Base-by-base conservation (phyloP, 2,329 filamentous ascomycete genomes). In the Diaporthe citrichinensis region DNA sequence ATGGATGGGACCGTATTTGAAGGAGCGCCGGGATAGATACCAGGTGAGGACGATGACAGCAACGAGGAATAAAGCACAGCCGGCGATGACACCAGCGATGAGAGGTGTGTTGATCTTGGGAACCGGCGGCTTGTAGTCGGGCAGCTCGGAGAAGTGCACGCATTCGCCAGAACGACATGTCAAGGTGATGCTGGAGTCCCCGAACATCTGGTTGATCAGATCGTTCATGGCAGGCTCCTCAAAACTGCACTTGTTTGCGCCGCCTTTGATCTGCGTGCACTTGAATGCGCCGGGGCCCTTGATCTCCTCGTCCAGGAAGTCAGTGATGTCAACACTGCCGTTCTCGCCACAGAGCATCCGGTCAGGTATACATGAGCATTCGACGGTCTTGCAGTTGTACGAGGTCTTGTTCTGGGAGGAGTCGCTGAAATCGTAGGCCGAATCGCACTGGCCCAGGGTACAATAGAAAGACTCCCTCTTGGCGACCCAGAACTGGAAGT, bases 401-500 rank as follows among this genome's bases (percentile, higher is more conserved):
- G 89, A 90, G 2, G 96, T 98, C 73, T 90, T 92, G 85, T 99
- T 99, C 80, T 91, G 90, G 71, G 90, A 87, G 46, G 61, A 65
- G 44, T 92, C 90, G 73, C 91, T 89, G 76, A 92, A 93, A 74
- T 94, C 90, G 82, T 93, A 91, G 69, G 85, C 89, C 80, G 94
- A 97, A 23, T 90, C 85, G 86, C 97, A 99, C 23, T 93, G 93
- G 80, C 95, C 92, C 75, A 99, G 88, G 77, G 94, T 92, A 86
- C 97, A 99, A 85, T 98, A 99, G 87, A 99, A 99, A 1, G 97
- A 98, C 85, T 99, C 97, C 78, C 91, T 89, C 79, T 96, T 91
- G 80, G 97, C 96, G 65, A 99, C 95, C 96, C 97, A 99, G 86
- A 99, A 99, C 85, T 99, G 97, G 80, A 99, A 99, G 82, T 98